Evolutionary conservation across 1,284 basidiomycete genomes (phyloP).

Genomic region (Leccinum solheimii): DNA sequence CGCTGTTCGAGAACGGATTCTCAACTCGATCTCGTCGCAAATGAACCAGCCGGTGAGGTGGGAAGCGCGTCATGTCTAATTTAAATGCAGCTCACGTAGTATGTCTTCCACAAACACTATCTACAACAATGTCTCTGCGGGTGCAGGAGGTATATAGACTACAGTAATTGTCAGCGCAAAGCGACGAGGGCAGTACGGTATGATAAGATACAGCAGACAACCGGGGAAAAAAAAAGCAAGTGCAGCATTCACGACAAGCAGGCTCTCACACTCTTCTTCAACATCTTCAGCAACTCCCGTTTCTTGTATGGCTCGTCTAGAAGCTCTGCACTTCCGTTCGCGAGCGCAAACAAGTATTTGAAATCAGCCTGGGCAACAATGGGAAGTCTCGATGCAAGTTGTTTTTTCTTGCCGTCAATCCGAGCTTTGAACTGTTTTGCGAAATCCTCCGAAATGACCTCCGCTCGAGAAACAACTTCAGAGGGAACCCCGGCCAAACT

Average conservation of each 20-base stretch:
- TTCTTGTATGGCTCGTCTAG: conserved; percentile 42
- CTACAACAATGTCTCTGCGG: conserved; percentile 6
- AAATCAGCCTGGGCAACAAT: conserved; percentile 87
- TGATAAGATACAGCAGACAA: conserved; percentile 24
- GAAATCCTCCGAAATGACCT: conserved; percentile 85
- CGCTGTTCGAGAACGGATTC: conserved; percentile 18
- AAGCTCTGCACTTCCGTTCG: conserved; percentile 49
- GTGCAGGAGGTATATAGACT: conserved; percentile 17
- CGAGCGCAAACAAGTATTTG: conserved; percentile 67
- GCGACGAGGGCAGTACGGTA: conserved; percentile 9
- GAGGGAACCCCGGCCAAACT: conserved; percentile 81
- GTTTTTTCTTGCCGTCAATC: conserved; percentile 60
- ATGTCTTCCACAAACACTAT: not conserved
- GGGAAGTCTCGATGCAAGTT: conserved; percentile 60
- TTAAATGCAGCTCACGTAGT: not conserved
- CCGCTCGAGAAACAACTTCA: conserved; percentile 83
- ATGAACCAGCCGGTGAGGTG: conserved; percentile 11
- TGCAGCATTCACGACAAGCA: not conserved
- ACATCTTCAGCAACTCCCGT: no score
- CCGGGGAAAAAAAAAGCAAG: not conserved
- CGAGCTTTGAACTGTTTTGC: conserved; percentile 82
- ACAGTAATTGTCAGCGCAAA: not conserved
- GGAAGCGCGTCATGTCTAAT: conserved; percentile 10
- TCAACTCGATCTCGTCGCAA: conserved; percentile 20
- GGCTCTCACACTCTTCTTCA: no score